Conservation (phyloP, 2,329 filamentous ascomycete genomes). For the Colletotrichum orbiculare region DNA sequence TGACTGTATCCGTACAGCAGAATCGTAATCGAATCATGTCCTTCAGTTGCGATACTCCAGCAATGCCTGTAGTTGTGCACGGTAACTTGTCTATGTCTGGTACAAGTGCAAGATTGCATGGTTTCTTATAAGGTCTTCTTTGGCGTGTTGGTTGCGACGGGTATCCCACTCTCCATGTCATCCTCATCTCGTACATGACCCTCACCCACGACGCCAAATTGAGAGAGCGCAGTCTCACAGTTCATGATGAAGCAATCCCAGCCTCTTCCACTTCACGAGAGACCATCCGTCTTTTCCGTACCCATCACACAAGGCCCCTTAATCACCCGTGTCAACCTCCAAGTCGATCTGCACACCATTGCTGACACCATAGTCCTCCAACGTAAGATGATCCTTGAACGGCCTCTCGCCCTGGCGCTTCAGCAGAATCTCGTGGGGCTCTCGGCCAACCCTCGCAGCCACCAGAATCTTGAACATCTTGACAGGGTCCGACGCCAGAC, state of each 20-base stretch:
- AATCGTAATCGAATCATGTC: too few relatives aligned
- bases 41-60: too few relatives aligned
- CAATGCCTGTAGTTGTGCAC: too few relatives aligned
- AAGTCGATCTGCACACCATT: conserved; percentile 82
- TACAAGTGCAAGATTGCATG: too few relatives aligned
- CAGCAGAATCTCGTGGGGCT: conserved; percentile 90
- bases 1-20: too few relatives aligned
- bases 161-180: conserved; percentile 12
- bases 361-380: conserved; percentile 94
- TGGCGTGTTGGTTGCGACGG: not conserved
- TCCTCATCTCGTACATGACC: too few relatives aligned
- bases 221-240: not conserved
- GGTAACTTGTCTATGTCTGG: too few relatives aligned
- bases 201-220: not conserved
- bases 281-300: not conserved
- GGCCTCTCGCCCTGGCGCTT: conserved; percentile 92
- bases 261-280: not conserved
- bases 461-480: conserved; percentile 92
- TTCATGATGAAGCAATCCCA: not conserved
- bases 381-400: conserved; percentile 88
- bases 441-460: conserved; percentile 86
- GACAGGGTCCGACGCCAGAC: conserved; percentile 84
- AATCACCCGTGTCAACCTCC: conserved; percentile 71
- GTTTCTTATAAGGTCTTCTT: too few relatives aligned
- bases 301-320: conserved; percentile 39